Base-by-base conservation (phyloP, 148 eudicot species). In the Rhododendron mucronatum region DNA sequence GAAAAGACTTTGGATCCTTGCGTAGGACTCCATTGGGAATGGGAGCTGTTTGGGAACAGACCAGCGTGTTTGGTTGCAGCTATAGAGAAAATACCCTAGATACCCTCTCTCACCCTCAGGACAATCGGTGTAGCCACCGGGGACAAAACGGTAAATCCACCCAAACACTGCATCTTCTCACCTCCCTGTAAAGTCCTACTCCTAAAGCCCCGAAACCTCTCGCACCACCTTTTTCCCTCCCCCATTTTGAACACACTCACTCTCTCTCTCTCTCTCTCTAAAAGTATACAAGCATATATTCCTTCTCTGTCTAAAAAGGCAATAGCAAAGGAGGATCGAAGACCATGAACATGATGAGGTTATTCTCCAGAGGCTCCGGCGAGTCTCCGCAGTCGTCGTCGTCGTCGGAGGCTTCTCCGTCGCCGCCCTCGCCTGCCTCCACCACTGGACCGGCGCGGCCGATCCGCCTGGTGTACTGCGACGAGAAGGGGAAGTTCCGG, bases 401-500 rank as follows among this genome's bases (percentile, higher is more conserved):
- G 63, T 47, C 50, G 50, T 83, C 93, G 83, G 79, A 90, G 26
- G 79, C 93, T 18, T 87, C 90, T 33, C 61, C 91, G 18, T 61
- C 89, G 16, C 33, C 88, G 74, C 44, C 86, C 26, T 63, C 84
- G 26, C 45, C 82, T 63, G 30, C 65, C 51, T 80, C 86, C 3
- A 86, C 91, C 16, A 78, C 57, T 2, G 98, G 99, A 2, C 93
- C 94, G 2, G 96, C 96, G n/a, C 87, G 98, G 53, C 93, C 99
- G 21, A 94, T 95, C 28, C 91, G 98, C 69, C 90, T 97, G 71
- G 98, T 97, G 37, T 97, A 95, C 85, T 90, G 93, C 84, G 99
- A 97, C 78, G 98, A 95, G 11, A 94, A 92, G 77, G 99, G 99
- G 0, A 94, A 90, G 92, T 97, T 97, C 86, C 87, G 91, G 37